Evolutionary conservation across 2,329 filamentous ascomycete species (phyloP).

Genomic region (Dothistroma septosporum): DNA sequence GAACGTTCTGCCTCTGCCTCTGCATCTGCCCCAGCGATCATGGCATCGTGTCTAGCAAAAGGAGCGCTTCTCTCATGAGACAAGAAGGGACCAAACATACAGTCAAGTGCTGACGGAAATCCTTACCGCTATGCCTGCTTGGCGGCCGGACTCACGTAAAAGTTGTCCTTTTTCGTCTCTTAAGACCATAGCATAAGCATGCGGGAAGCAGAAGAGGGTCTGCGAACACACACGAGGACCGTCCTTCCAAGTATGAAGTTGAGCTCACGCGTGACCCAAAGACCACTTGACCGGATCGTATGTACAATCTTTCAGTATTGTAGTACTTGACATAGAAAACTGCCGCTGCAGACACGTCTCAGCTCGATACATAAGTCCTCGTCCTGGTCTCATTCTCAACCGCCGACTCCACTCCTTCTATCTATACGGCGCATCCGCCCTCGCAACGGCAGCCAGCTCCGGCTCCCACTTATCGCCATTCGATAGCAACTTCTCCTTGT

Average conservation of each 20-base stretch:
- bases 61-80: too few relatives aligned
- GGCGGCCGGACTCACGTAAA: too few relatives aligned
- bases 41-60: too few relatives aligned
- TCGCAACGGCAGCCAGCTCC: constrained; percentile 84
- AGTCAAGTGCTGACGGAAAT: too few relatives aligned
- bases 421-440: constrained; percentile 78
- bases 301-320: background rate
- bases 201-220: too few relatives aligned
- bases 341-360: background rate
- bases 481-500: constrained; percentile 70
- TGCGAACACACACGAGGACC: too few relatives aligned
- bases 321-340: background rate
- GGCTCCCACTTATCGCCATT: constrained; percentile 74
- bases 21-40: too few relatives aligned
- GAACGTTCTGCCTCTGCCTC: too few relatives aligned
- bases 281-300: background rate
- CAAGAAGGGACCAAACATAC: too few relatives aligned
- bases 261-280: background rate
- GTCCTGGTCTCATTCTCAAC: background rate
- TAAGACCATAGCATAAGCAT: too few relatives aligned
- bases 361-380: background rate
- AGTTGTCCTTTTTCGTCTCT: too few relatives aligned
- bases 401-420: constrained; percentile 13
- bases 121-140: too few relatives aligned
- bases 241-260: background rate